Percentiles rank a stretch among this genome's conserved stretches.
Conservation (phyloP, 163 green algal genomes). For the Scenedesmus sp. region DNA sequence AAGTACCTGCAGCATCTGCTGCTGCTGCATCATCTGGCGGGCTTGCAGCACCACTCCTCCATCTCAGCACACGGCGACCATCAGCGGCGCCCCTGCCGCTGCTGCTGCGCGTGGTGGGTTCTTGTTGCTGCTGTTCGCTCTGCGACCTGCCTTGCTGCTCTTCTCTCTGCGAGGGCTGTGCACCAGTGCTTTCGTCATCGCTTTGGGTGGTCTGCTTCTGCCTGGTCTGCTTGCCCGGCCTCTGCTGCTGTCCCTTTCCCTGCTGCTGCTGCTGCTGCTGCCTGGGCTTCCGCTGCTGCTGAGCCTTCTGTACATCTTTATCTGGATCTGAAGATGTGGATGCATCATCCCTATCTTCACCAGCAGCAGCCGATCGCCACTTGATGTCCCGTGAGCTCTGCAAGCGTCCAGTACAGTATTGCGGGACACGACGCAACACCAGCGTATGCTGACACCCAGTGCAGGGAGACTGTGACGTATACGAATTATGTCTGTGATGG, state of each 20-base stretch:
- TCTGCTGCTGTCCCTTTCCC: not conserved
- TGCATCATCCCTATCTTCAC: not conserved
- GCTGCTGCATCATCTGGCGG: not conserved
- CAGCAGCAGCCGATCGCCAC: not conserved
- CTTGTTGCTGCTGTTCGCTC: not conserved
- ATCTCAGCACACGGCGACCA: not conserved
- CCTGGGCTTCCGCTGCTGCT: not conserved
- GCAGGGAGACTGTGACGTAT: not conserved
- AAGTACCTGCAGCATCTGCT: not conserved
- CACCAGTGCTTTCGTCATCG: not conserved
- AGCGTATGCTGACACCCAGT: not conserved
- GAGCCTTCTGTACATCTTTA: not conserved
- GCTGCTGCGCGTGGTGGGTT: conserved; percentile 1
- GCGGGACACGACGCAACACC: not conserved
- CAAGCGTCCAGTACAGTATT: not conserved
- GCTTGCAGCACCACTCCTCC: not conserved
- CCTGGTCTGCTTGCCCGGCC: not conserved
- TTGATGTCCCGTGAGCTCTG: not conserved
- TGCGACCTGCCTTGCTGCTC: not conserved
- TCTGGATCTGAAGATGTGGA: not conserved
- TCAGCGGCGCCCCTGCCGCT: not conserved
- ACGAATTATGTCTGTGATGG: not conserved
- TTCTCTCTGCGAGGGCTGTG: not conserved
- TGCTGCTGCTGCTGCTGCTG: conserved; percentile 6
- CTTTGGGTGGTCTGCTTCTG: not conserved